A percentile compares a stretch with the other conserved stretches of the same genome.
phyloP scores from a whole-genome alignment of 2,329 filamentous ascomycete genomes.

The Penicillium verrucosum region DNA sequence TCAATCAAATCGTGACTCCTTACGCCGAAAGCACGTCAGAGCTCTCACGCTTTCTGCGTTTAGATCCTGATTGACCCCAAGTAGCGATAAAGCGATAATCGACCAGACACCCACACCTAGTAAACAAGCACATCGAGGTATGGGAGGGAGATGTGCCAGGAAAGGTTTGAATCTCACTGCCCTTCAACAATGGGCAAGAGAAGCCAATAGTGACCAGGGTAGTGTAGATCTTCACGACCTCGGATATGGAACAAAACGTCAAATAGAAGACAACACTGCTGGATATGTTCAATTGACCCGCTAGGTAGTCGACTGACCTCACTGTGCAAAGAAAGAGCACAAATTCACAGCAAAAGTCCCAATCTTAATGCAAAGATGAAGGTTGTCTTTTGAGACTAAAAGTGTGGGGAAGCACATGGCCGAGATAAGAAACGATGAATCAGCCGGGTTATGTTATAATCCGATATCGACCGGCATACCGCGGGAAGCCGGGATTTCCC shows the following conservation, averaged over 20 bases:
- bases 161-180: slow-evolving; percentile 9
- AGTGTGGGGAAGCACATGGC: slow-evolving; percentile 24
- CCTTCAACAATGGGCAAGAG: slow-evolving; percentile 12
- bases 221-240: slow-evolving; percentile 9
- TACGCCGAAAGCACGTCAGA: slow-evolving; percentile 11
- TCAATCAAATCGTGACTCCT: not conserved
- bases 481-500: slow-evolving; percentile 13
- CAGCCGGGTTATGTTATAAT: slow-evolving; percentile 16
- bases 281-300: not conserved
- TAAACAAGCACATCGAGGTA: slow-evolving; percentile 37
- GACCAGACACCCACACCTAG: slow-evolving; percentile 34
- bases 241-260: not conserved
- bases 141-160: slow-evolving; percentile 25
- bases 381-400: slow-evolving; percentile 11
- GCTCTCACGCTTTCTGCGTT: slow-evolving; percentile 26
- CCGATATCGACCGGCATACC: slow-evolving; percentile 9
- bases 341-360: not conserved
- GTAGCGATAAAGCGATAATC: slow-evolving; percentile 38
- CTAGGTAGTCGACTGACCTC: not conserved
- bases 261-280: not conserved
- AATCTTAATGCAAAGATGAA: slow-evolving; percentile 6
- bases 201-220: not conserved
- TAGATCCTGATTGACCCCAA: slow-evolving; percentile 31
- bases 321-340: not conserved
- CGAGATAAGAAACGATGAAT: slow-evolving; percentile 20